phyloP scores from a whole-genome alignment of 31 red algal genomes.

The Odonthalia washingtoniensis region DNA sequence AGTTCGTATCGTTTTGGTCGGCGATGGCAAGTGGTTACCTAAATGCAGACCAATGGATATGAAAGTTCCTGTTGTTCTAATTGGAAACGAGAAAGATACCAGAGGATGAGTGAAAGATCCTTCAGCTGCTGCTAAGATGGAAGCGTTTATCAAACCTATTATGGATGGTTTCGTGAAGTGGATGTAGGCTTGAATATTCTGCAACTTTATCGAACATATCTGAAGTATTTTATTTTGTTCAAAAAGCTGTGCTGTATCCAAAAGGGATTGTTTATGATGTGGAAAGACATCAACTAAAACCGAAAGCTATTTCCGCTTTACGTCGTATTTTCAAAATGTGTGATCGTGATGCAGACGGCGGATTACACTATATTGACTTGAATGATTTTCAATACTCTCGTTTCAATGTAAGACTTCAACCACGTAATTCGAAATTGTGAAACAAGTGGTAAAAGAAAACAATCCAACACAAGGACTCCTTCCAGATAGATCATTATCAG shows the following conservation, averaged over 20 bases:
- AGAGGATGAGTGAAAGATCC: slow-evolving; percentile 68
- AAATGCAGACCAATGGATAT: slow-evolving; percentile 69
- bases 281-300: slow-evolving; percentile 72
- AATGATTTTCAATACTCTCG: slow-evolving; percentile 96
- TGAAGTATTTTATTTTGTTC: slow-evolving; percentile 97
- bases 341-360: slow-evolving; percentile 90
- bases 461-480: slow-evolving; percentile 65
- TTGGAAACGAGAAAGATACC: slow-evolving; percentile 96
- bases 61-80: slow-evolving; percentile 86
- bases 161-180: slow-evolving; percentile 95
- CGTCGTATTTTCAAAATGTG: slow-evolving; percentile 93
- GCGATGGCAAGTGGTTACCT: slow-evolving; percentile 87
- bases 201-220: slow-evolving; percentile 93
- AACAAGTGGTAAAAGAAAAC: slow-evolving; percentile 90
- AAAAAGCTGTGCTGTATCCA: slow-evolving; percentile 94
- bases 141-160: slow-evolving; percentile 95
- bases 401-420: slow-evolving; percentile 86
- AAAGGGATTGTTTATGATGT: slow-evolving; percentile 95
- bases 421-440: slow-evolving; percentile 89
- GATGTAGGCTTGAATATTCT: slow-evolving; percentile 97
- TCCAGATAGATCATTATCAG: slow-evolving; percentile 69
- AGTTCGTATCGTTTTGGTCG: slow-evolving; percentile 52
- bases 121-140: slow-evolving; percentile 73
- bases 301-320: slow-evolving; percentile 74
- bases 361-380: slow-evolving; percentile 91